A percentile compares a stretch with the other conserved stretches of the same genome.
Conservation (phyloP, 2,329 filamentous ascomycete genomes). For the Claviceps lovelessii region DNA sequence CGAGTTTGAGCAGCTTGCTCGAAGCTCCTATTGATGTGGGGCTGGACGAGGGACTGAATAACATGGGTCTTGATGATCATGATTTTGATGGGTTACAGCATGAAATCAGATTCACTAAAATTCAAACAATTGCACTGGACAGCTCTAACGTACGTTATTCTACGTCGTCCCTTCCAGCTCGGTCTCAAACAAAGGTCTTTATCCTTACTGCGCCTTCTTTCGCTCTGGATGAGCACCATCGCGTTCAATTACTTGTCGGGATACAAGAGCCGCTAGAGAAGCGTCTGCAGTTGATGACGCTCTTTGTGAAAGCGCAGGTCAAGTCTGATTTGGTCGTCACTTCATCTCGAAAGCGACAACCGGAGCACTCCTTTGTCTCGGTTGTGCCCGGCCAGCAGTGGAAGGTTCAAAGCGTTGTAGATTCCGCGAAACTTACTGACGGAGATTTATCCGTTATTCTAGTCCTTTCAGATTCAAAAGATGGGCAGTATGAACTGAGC, state of each 20-base stretch:
- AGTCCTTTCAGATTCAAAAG: slow-evolving; percentile 50
- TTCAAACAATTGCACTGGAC: slow-evolving; percentile 52
- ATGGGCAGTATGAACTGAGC: slow-evolving; percentile 52
- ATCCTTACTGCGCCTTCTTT: slow-evolving; percentile 48
- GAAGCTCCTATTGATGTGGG: slow-evolving; percentile 56
- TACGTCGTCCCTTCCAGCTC: slow-evolving; percentile 36
- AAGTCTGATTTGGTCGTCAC: slow-evolving; percentile 16
- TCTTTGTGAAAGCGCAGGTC: slow-evolving; percentile 37
- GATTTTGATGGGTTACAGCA: slow-evolving; percentile 56
- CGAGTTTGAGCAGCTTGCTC: slow-evolving; percentile 45
- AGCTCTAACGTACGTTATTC: slow-evolving; percentile 48
- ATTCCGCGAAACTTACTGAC: slow-evolving; percentile 59
- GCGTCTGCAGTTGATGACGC: slow-evolving; percentile 50
- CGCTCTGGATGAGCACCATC: slow-evolving; percentile 36
- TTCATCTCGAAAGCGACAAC: slow-evolving; percentile 9
- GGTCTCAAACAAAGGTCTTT: slow-evolving; percentile 47
- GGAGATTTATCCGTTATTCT: slow-evolving; percentile 54
- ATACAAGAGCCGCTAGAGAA: slow-evolving; percentile 57
- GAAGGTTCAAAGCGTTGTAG: slow-evolving; percentile 52
- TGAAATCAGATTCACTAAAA: slow-evolving; percentile 57
- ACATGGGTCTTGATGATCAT: slow-evolving; percentile 59
- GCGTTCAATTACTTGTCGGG: slow-evolving; percentile 47
- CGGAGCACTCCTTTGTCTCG: slow-evolving; percentile 12
- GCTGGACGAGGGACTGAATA: slow-evolving; percentile 58
- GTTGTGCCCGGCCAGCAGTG: slow-evolving; percentile 32